Conservation (phyloP, 2,329 filamentous ascomycete species). For the Zymoseptoria brevis region DNA sequence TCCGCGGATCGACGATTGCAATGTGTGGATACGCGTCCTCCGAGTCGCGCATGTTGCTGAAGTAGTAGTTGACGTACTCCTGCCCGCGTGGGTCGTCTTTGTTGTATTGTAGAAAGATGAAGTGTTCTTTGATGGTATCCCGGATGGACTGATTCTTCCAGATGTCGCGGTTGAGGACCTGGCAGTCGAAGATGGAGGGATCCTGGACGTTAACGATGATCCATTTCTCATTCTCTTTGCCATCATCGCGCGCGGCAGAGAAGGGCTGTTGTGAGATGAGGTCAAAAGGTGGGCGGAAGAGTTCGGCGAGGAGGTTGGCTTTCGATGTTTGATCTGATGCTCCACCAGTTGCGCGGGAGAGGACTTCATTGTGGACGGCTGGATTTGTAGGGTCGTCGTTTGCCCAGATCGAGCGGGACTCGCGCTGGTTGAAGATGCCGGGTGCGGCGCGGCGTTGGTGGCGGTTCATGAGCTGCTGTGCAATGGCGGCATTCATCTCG, state of each 20-base stretch:
- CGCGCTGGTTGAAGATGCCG: constrained; percentile 63
- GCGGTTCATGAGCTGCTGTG: constrained; percentile 54
- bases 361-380: constrained; percentile 43
- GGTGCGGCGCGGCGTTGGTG: constrained; percentile 26
- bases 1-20: constrained; percentile 88
- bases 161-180: constrained; percentile 85
- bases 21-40: constrained; percentile 93
- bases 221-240: constrained; percentile 88
- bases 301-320: constrained; percentile 72
- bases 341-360: constrained; percentile 56
- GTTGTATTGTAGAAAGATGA: constrained; percentile 89
- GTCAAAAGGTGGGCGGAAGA: constrained; percentile 88
- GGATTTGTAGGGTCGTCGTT: constrained; percentile 42
- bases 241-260: constrained; percentile 75
- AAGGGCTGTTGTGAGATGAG: constrained; percentile 74
- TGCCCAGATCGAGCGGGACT: constrained; percentile 51
- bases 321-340: constrained; percentile 60
- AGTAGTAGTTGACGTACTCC: constrained; percentile 87
- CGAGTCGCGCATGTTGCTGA: constrained; percentile 62
- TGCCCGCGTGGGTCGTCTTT: constrained; percentile 72
- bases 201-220: constrained; percentile 94
- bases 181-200: constrained; percentile 86
- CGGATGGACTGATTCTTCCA: constrained; percentile 82
- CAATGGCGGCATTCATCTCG: constrained; percentile 52
- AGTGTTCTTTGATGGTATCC: constrained; percentile 80